These are phyloP conservation scores for Ceratocystis lukuohia DNA, from an alignment of 2,329 filamentous ascomycete species.

Conservation along the genomic window DNA sequence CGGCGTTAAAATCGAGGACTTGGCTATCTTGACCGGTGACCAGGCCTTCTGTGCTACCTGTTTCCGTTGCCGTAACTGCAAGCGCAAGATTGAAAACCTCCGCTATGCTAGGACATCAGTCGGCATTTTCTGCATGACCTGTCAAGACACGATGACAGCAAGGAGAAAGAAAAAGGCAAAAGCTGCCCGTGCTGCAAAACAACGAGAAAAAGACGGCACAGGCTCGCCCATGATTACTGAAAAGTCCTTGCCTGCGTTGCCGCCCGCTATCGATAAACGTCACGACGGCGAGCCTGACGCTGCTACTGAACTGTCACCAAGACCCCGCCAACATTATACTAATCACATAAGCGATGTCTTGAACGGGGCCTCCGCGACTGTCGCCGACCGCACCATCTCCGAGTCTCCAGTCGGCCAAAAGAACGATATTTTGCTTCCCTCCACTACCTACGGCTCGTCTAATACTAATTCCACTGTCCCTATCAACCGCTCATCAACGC, in stretches of 20 bases:
- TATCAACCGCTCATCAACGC: slow-evolving; percentile 55
- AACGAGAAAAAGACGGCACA: slow-evolving; percentile 43
- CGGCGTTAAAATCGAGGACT: slow-evolving; percentile 92
- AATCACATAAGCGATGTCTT: slow-evolving; percentile 22
- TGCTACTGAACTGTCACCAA: slow-evolving; percentile 55
- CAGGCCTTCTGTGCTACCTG: slow-evolving; percentile 96
- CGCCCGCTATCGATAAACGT: slow-evolving; percentile 38
- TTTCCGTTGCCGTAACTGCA: slow-evolving; percentile 96
- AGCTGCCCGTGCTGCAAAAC: slow-evolving; percentile 41
- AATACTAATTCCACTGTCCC: slow-evolving; percentile 35
- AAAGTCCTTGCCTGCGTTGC: slow-evolving; percentile 84
- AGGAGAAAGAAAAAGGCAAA: slow-evolving; percentile 77
- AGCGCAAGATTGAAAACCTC: slow-evolving; percentile 95
- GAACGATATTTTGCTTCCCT: slow-evolving; percentile 51
- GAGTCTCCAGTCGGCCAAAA: slow-evolving; percentile 33
- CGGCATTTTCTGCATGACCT: slow-evolving; percentile 98
- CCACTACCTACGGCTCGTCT: slow-evolving; percentile 65
- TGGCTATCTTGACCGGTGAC: slow-evolving; percentile 92
- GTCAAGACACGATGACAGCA: slow-evolving; percentile 93
- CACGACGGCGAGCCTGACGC: slow-evolving; percentile 50
- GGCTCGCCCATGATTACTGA: slow-evolving; percentile 59
- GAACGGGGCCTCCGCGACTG: slow-evolving; percentile 22
- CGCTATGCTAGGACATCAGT: slow-evolving; percentile 95
- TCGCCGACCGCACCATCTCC: slow-evolving; percentile 3
- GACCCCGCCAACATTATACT: slow-evolving; percentile 33